Evolutionary conservation across 2,329 filamentous ascomycete genomes (phyloP), one percentile per base, ranked within the genome.

Genomic region (Lecanicillium sp.): DNA sequence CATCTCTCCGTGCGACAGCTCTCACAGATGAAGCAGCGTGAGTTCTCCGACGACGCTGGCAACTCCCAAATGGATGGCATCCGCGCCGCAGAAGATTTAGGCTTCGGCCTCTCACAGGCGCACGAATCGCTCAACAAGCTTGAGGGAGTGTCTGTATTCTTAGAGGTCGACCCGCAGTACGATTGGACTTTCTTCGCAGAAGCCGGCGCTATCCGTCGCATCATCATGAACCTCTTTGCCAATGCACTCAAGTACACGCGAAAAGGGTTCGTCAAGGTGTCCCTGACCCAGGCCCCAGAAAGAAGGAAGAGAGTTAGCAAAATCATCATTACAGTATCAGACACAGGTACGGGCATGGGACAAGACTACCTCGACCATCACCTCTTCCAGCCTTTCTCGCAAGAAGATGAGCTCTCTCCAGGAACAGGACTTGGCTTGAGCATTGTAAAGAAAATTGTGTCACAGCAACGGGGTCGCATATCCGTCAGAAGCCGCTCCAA

Each of bases 301-400:
- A 24, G 19, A 6, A 50, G 47, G 1, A 50, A 55, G 14, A 44
- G 51, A 6, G 48, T 52, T 9, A 54, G 65, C 3, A 60, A 55
- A 0, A 55, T 82, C 5, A 75, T 69, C 0, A 56, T 82, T 7
- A 75, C 69, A 0, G 74, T 87, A 2, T 67, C 70, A 0, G 84
- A 87, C 54, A 83, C 83, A 0, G 84, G 84, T 1, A 73, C 73
- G 37, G 84, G 84, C 1, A 87, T 87, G 27, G 74, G 74, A 0
- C 68, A 77, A 5, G 77, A 84, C 9, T 87, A 79, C 53, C 63
- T 86, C 10, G 69, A 74, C 17, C 73, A 77, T 8, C 72, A 74
- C 12, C 62, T 86, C 0, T 87, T 82, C 57, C 78, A 74, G 0
- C 79, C 82, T 0, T 86, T 86, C 51, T 63, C 71, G 0, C 84